Evolutionary conservation across 2,329 filamentous ascomycete genomes (phyloP).

Genomic region (Neoascochyta sp.): DNA sequence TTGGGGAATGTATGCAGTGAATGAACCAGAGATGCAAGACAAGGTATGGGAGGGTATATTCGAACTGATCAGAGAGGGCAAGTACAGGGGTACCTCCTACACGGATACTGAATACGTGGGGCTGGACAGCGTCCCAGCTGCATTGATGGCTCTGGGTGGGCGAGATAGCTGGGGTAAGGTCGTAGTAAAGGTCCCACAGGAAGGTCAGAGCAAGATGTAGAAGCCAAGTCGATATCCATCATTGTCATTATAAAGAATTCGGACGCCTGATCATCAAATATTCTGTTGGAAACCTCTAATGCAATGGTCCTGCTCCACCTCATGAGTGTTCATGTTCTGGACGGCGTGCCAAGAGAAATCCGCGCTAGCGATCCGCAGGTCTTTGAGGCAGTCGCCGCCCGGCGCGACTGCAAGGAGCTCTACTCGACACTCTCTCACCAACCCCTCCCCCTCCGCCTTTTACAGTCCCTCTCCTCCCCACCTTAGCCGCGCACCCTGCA

Average conservation of each 20-base stretch:
- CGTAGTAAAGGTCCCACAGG: conserved; percentile 76
- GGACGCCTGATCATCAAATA: too few relatives aligned
- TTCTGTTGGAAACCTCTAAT: too few relatives aligned
- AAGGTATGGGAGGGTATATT: conserved; percentile 81
- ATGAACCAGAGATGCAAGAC: conserved; percentile 67
- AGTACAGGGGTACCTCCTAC: conserved; percentile 79
- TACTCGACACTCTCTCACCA: conserved; percentile 8
- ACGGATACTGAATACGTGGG: conserved; percentile 78
- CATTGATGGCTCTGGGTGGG: conserved; percentile 71
- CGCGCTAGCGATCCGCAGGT: conserved; percentile 10
- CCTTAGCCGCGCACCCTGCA: conserved; percentile 6
- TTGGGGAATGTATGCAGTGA: conserved; percentile 79
- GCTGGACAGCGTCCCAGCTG: conserved; percentile 71
- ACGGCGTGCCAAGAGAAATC: conserved; percentile 2
- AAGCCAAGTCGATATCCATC: not conserved
- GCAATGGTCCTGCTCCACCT: too few relatives aligned
- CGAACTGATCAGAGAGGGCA: conserved; percentile 69
- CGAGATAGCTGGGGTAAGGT: conserved; percentile 95
- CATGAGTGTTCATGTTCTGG: not conserved
- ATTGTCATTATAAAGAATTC: too few relatives aligned
- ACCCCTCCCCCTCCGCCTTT: conserved; percentile 11
- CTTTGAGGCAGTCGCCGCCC: conserved; percentile 23
- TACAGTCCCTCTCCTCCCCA: conserved; percentile 4
- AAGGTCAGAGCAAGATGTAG: conserved; percentile 38
- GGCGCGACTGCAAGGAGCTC: conserved; percentile 21